phyloP scores from a whole-genome alignment of 352 stramenopile genomes.

The Phytophthora parvispora region DNA sequence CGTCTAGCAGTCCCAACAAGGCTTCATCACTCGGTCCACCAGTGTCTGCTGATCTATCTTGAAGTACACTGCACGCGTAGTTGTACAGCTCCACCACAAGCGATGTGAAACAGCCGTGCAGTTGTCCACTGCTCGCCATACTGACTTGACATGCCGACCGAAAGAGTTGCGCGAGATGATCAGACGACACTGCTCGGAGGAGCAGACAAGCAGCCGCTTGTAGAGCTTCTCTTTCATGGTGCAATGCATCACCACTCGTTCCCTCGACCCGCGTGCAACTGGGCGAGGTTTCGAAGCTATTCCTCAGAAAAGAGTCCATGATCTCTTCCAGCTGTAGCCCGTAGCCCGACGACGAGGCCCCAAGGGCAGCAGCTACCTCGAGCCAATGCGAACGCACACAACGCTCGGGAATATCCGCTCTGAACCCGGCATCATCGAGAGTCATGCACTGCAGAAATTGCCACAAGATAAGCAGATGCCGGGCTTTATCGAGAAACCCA shows the following conservation, averaged over 20 bases:
- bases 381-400: conserved; percentile 16
- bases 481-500: conserved; percentile 14
- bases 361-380: not conserved
- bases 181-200: not conserved
- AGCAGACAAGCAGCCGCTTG: not conserved
- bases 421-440: not conserved
- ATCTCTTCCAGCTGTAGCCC: not conserved
- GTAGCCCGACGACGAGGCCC: not conserved
- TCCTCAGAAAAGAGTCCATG: not conserved
- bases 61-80: not conserved
- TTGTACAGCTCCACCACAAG: not conserved
- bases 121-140: not conserved
- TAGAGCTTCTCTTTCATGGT: not conserved
- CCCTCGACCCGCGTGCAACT: not conserved
- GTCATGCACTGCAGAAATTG: conserved; percentile 12
- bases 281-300: not conserved
- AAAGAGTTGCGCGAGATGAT: not conserved
- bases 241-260: not conserved
- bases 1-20: not conserved
- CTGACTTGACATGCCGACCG: not conserved
- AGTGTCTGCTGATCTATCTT: not conserved
- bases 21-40: not conserved
- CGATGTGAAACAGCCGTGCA: not conserved
- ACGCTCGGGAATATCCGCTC: not conserved
- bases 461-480: conserved; percentile 25